These are phyloP conservation scores for Aegilops bicornis DNA, from an alignment of 176 grass and related monocot species.

Conservation along the genomic window DNA sequence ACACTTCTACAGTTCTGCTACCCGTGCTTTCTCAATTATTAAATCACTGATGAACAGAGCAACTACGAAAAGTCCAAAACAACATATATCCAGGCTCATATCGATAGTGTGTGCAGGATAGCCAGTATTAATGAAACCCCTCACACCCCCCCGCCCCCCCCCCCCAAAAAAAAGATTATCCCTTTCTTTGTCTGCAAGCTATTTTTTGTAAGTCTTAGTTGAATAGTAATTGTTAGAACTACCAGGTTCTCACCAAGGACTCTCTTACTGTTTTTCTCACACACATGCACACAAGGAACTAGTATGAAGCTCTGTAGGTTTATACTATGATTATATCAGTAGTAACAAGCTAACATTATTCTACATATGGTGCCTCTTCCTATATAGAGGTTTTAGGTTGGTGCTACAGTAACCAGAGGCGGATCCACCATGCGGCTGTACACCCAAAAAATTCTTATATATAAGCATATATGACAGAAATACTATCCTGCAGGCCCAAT, in stretches of 20 bases:
- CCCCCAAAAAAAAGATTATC: neutral
- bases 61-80: neutral
- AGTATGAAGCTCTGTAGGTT: no score
- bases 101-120: no score
- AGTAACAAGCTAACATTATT: neutral
- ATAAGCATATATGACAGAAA: no score
- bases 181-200: neutral
- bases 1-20: neutral
- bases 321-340: no score
- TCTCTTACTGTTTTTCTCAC: no score
- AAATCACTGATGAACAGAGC: neutral
- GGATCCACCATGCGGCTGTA: no score
- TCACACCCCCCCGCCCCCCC: no score
- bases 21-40: neutral
- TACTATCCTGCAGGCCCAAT: no score
- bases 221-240: neutral
- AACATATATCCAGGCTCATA: neutral
- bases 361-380: neutral
- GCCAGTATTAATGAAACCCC: no score
- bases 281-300: no score
- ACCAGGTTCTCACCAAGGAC: no score
- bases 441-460: no score
- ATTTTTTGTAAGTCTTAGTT: neutral
- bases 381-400: neutral
- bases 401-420: neutral